Base-by-base conservation (phyloP, 805 yeast species). In the Wickerhamomyces rabaulensis region DNA sequence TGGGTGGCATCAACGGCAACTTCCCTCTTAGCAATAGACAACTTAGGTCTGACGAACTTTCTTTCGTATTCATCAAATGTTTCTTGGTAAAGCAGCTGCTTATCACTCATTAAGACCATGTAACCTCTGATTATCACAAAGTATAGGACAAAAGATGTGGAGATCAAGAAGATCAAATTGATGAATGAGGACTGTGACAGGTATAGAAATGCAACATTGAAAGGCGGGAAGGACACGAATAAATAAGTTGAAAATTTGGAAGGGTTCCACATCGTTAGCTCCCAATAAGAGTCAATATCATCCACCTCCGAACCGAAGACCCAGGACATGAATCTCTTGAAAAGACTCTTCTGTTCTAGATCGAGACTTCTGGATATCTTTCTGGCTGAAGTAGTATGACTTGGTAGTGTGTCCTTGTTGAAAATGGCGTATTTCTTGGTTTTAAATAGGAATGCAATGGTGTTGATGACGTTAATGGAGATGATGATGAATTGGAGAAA, bases 211-310 rank as follows among this genome's bases (percentile, higher is more conserved):
- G 72, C 44, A 9, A 78, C 52, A 41, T 73, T 75, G 9, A 80
- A 58, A 0, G 95, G 94, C 8, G 87, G 80, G 51, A 80, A 80
- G 1, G 77, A 62, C 3, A 78, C 68, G 25, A 77, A 70, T 2
- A 84, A 53, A 41, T 69, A 64, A 6, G 84, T 66, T 27, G 72
- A 72, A 58, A 83, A 81, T 51, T 70, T 70, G 0, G 84, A 73
- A 0, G 92, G 92, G 39, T 71, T 69, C 95, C 95, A 86, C 42
- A 84, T 75, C 17, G 65, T 66, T 38, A 86, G 60, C 47, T 78
- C 75, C 79, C 84, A 84, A 29, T 73, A 72, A 19, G 66, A 66
- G 13, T 52, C 63, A 2, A 52, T 41, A 25, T 50, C 56, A 6
- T 49, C 47, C 12, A 39, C 50, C 13, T 50, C 49, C 3, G 50